Evolutionary conservation across 805 yeast species (phyloP), one percentile per base, ranked within the genome.

Genomic region (Cyberlindnera nakhonratchasimensis): DNA sequence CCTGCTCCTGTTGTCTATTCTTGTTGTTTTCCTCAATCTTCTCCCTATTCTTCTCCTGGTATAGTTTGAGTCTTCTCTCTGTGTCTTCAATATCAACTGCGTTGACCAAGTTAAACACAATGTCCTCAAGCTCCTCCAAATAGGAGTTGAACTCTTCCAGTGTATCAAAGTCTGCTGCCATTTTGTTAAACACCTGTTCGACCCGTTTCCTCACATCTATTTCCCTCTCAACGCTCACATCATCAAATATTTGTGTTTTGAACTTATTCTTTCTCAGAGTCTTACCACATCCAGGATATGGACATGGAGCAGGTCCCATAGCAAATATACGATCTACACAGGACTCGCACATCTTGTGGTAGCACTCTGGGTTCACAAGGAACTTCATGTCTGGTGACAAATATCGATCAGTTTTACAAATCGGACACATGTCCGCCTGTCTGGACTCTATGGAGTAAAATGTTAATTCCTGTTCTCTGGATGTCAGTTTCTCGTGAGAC

Each of bases 311-410:
- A 0, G 99, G 99, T 3, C 99, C 99, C 38, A 85, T 68, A 6
- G 96, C 79, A 60, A 86, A 93, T 40, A 93, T 90, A 51, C 99
- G 75, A 63, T 93, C 98, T 32, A 91, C 98, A 66, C 99, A 93
- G 2, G 95, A 80, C 54, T 85, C 97, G 67, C 99, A 93, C 63
- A 93, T 91, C 70, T 88, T 91, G 61, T 93, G 99, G 61, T 93
- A 93, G 66, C 99, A 93, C 63, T 93, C 99, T 0, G 98, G 96
- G 56, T 93, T 93, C 50, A 93, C 89, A 42, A 91, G 76, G 59
- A 93, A 91, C 51, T 75, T 80, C 82, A 93, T 85, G 53, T 90
- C 88, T 20, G 98, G 98, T 34, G 96, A 87, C 47, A 93, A 72
- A 63, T 93, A 93, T 61, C 90, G 71, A 65, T 91, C 96, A 35